phyloP scores from a whole-genome alignment of 352 stramenopile species.

The Phytophthora aleatoria region DNA sequence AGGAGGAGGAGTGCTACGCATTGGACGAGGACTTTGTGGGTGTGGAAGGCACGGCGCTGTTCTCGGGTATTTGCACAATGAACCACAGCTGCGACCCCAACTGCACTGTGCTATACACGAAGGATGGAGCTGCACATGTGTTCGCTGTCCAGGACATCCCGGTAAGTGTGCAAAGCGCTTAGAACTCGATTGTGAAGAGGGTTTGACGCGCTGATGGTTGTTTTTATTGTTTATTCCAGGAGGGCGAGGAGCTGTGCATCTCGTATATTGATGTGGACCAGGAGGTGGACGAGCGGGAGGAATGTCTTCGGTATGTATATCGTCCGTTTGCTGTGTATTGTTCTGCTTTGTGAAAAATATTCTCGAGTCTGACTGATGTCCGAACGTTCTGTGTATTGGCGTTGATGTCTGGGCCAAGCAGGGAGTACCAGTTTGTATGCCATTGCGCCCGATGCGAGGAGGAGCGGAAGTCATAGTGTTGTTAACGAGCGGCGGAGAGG shows the following conservation, averaged over 20 bases:
- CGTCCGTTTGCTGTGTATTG: slow-evolving; percentile 2
- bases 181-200: background rate
- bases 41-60: slow-evolving; percentile 95
- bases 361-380: slow-evolving; percentile 17
- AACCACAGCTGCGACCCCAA: slow-evolving; percentile 96
- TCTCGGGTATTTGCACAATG: slow-evolving; percentile 94
- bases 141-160: slow-evolving; percentile 76
- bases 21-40: slow-evolving; percentile 90
- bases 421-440: slow-evolving; percentile 85
- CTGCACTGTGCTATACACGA: slow-evolving; percentile 90
- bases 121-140: slow-evolving; percentile 70
- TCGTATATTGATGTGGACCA: slow-evolving; percentile 94
- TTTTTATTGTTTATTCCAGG: slow-evolving; percentile 32
- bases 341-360: background rate
- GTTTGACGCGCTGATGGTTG: no score
- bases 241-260: slow-evolving; percentile 94
- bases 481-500: slow-evolving; percentile 10
- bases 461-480: slow-evolving; percentile 56
- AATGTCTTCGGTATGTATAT: slow-evolving; percentile 60
- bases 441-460: slow-evolving; percentile 67
- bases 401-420: slow-evolving; percentile 32
- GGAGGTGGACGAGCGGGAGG: slow-evolving; percentile 75
- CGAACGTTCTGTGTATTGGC: slow-evolving; percentile 8
- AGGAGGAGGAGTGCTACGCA: slow-evolving; percentile 51
- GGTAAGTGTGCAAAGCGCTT: slow-evolving; percentile 26